A percentile compares a stretch with the other conserved stretches of the same genome.
These are phyloP conservation scores for Myxozyma lipomycoides DNA, from an alignment of 805 yeast genomes.

Conservation along the genomic window DNA sequence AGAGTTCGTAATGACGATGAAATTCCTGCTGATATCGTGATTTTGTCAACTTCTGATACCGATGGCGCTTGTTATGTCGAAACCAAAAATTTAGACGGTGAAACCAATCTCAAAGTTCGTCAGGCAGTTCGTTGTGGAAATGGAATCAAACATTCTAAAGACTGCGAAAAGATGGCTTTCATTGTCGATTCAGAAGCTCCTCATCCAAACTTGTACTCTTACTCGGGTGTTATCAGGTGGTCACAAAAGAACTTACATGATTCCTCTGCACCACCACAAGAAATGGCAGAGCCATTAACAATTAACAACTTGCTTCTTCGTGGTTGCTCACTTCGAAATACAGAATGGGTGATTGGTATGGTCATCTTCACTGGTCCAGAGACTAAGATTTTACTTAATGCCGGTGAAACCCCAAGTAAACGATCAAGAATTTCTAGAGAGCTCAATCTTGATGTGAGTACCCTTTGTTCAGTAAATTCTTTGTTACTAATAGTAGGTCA, in stretches of 20 bases:
- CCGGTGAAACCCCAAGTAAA: slow-evolving; percentile 75
- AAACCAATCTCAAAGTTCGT: slow-evolving; percentile 65
- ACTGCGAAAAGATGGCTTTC: slow-evolving; percentile 55
- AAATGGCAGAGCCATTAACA: slow-evolving; percentile 51
- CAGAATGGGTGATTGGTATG: slow-evolving; percentile 70
- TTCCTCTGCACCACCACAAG: slow-evolving; percentile 33
- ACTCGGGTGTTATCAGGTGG: slow-evolving; percentile 63
- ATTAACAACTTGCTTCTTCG: slow-evolving; percentile 63
- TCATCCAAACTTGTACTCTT: slow-evolving; percentile 58
- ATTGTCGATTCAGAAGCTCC: slow-evolving; percentile 71
- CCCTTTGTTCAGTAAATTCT: not conserved
- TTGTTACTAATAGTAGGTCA: slow-evolving; percentile 32
- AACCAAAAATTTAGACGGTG: slow-evolving; percentile 70
- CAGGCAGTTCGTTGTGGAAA: slow-evolving; percentile 53
- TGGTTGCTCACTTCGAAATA: slow-evolving; percentile 69
- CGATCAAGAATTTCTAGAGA: slow-evolving; percentile 61
- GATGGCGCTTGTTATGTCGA: slow-evolving; percentile 69
- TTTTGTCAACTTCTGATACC: slow-evolving; percentile 63
- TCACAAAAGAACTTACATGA: slow-evolving; percentile 38
- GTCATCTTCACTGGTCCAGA: slow-evolving; percentile 76
- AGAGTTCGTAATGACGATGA: slow-evolving; percentile 67
- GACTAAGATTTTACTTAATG: slow-evolving; percentile 70
- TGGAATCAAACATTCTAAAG: slow-evolving; percentile 52
- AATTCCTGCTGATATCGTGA: slow-evolving; percentile 70
- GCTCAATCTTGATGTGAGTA: slow-evolving; percentile 55